Evolutionary conservation across 805 yeast species (phyloP).

Genomic region (Danielozyma ontarioensis): DNA sequence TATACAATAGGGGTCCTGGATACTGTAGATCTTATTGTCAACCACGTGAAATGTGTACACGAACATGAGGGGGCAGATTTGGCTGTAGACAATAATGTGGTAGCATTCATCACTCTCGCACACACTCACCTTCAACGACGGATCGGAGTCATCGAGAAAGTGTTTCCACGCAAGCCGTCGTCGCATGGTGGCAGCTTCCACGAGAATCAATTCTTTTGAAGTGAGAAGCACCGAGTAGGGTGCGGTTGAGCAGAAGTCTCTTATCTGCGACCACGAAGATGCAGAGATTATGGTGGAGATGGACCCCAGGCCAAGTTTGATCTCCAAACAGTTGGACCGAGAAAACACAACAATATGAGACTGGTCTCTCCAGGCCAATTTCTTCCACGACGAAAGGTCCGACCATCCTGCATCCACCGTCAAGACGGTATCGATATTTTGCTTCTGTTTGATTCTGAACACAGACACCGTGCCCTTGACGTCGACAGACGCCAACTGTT

Average conservation of each 20-base stretch:
- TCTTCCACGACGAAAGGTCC: neutral
- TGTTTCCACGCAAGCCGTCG: constrained; percentile 15
- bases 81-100: neutral
- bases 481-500: neutral
- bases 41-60: neutral
- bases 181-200: constrained; percentile 1
- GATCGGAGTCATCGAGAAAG: constrained; percentile 9
- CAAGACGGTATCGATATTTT: neutral
- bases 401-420: neutral
- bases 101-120: neutral
- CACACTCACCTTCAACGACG: constrained; percentile 3
- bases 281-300: neutral
- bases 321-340: neutral
- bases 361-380: neutral
- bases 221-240: constrained; percentile 9
- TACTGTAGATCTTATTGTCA: neutral
- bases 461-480: neutral
- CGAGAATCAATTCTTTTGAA: constrained; percentile 14
- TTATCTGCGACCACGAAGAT: neutral
- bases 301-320: neutral
- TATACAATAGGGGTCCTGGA: neutral
- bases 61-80: neutral
- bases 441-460: neutral
- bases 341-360: neutral
- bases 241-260: neutral